phyloP scores from a whole-genome alignment of 768 basidiomycete genomes.

The Pisolithus marmoratus region DNA sequence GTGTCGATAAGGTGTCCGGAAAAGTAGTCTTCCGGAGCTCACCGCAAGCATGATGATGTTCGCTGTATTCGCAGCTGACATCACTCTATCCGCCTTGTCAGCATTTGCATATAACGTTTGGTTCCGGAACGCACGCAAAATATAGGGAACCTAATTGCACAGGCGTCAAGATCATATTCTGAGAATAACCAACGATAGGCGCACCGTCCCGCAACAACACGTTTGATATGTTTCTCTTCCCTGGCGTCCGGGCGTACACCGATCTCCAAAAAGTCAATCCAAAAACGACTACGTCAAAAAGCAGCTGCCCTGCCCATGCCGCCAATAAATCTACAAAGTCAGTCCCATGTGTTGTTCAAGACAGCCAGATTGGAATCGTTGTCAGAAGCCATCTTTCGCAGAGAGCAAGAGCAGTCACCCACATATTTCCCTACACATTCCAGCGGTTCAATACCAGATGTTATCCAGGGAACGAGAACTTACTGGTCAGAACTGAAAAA shows the following conservation, averaged over 20 bases:
- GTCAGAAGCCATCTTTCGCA: neutral
- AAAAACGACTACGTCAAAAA: slow-evolving; percentile 19
- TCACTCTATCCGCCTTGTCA: slow-evolving; percentile 4
- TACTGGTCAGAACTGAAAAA: too few relatives aligned
- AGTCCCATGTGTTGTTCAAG: neutral
- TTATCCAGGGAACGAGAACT: too few relatives aligned
- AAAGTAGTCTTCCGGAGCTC: neutral
- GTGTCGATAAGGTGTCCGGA: neutral
- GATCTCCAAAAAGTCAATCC: slow-evolving; percentile 14
- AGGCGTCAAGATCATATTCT: neutral
- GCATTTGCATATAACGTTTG: neutral
- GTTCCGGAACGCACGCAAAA: slow-evolving; percentile 9
- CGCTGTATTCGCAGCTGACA: slow-evolving; percentile 4
- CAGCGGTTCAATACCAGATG: neutral
- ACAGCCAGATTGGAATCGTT: neutral
- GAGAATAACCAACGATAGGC: neutral
- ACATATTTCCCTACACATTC: neutral
- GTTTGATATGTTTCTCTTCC: slow-evolving; percentile 8
- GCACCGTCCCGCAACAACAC: slow-evolving; percentile 13
- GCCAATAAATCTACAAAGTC: slow-evolving; percentile 2
- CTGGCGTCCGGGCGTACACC: neutral
- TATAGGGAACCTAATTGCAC: slow-evolving; percentile 10
- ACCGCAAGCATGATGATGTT: slow-evolving; percentile 12
- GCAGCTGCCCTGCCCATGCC: slow-evolving; percentile 9
- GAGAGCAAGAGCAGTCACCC: neutral